These are phyloP conservation scores for Nakazawaea ishiwadae DNA, from an alignment of 805 yeast species.

Conservation along the genomic window DNA sequence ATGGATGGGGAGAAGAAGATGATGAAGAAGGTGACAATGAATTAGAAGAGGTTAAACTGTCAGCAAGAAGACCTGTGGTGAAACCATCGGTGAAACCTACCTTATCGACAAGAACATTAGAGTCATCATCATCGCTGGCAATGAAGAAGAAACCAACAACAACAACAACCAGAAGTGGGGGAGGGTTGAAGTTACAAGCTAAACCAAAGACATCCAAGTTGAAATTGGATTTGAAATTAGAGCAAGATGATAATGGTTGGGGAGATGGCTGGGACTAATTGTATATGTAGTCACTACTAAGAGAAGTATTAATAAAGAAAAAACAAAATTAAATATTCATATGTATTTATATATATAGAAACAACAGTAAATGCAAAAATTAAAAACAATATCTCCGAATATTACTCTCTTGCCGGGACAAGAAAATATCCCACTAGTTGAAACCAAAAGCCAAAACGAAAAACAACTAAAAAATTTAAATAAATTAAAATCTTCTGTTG, in stretches of 20 bases:
- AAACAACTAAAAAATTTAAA: background rate
- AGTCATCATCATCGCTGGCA: conserved; percentile 5
- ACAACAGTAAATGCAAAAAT: too few relatives aligned
- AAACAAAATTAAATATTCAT: conserved; percentile 15
- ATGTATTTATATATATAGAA: too few relatives aligned
- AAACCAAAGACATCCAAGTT: conserved; percentile 24
- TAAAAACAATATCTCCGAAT: too few relatives aligned
- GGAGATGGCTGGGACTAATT: conserved; percentile 31
- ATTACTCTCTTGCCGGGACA: too few relatives aligned
- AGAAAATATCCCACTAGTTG: too few relatives aligned
- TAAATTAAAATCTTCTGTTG: conserved; percentile 35
- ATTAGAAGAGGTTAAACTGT: too few relatives aligned
- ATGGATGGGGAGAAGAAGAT: conserved; percentile 14
- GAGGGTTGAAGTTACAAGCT: conserved; percentile 18
- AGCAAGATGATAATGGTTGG: conserved; percentile 37
- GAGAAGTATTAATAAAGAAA: conserved; percentile 7
- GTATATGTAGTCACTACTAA: background rate
- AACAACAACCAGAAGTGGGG: conserved; percentile 7
- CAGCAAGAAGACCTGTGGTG: background rate
- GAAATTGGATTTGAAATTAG: conserved; percentile 25
- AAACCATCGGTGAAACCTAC: conserved; percentile 5
- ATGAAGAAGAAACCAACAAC: background rate
- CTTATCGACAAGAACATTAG: background rate
- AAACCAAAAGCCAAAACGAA: background rate
- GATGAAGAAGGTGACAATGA: conserved; percentile 17